A percentile compares a stretch with the other conserved stretches of the same genome.
Evolutionary conservation across 2,329 filamentous ascomycete species (phyloP).

Genomic region (Trematosphaeria pertusa): DNA sequence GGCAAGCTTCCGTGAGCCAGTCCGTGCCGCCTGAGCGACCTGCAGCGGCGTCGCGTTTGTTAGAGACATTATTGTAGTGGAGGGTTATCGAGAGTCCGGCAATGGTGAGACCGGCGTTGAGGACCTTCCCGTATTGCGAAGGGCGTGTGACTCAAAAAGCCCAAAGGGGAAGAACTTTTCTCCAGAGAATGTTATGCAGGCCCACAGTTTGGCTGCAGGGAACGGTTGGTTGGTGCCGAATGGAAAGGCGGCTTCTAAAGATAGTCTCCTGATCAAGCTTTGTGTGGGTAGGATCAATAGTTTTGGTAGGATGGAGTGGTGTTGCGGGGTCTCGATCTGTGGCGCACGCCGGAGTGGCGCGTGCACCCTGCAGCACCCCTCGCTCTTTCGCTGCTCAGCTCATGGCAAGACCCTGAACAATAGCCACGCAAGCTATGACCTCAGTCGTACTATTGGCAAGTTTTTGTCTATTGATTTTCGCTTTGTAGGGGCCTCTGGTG

Average conservation of each 20-base stretch:
- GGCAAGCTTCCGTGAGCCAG: constrained; percentile 82
- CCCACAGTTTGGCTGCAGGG: constrained; percentile 19
- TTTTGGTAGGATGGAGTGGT: constrained; percentile 26
- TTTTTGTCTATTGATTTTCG: constrained; percentile 5
- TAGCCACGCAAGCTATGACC: constrained; percentile 16
- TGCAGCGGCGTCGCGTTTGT: constrained; percentile 82
- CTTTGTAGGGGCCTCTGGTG: not conserved
- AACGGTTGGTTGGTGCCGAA: constrained; percentile 18
- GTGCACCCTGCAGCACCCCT: constrained; percentile 6
- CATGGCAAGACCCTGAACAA: not conserved
- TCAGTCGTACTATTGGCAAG: not conserved
- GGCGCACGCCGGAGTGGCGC: constrained; percentile 7
- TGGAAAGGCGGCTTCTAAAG: constrained; percentile 26
- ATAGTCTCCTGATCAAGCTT: constrained; percentile 20
- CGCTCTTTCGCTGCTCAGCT: not conserved
- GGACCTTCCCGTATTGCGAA: constrained; percentile 14
- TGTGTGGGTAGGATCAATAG: constrained; percentile 3
- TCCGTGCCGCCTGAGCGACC: constrained; percentile 78
- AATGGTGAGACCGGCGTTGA: constrained; percentile 6
- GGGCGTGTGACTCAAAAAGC: constrained; percentile 36
- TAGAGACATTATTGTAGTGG: constrained; percentile 69
- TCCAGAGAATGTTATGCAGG: constrained; percentile 24
- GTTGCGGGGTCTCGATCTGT: constrained; percentile 29
- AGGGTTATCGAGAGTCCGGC: constrained; percentile 2
- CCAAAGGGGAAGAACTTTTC: constrained; percentile 20